Conservation (phyloP, 129 eudicot genomes). For the Silybum marianum region DNA sequence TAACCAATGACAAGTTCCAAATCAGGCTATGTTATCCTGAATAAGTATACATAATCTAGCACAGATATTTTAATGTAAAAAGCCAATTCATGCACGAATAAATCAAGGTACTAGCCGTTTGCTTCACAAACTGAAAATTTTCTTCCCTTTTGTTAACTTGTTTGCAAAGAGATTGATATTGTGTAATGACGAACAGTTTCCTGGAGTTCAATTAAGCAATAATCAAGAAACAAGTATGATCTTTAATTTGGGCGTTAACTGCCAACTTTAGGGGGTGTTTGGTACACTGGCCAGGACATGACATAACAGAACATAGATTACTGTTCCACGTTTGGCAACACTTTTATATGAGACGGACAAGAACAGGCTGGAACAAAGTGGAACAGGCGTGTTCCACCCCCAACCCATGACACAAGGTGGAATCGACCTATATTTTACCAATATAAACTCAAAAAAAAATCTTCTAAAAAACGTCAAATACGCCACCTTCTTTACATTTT, state of each 20-base stretch:
- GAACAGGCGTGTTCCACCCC: too few species aligned
- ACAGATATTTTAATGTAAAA: not conserved
- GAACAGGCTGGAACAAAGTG: too few species aligned
- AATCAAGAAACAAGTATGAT: conserved; percentile 4
- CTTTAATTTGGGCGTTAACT: not conserved
- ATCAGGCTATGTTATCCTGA: not conserved
- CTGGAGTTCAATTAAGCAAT: not conserved
- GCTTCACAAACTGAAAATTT: not conserved
- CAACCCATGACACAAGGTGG: too few species aligned
- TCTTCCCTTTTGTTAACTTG: conserved; percentile 20
- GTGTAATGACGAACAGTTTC: not conserved
- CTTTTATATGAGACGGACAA: too few species aligned
- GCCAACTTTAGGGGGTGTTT: not conserved
- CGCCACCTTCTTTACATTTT: too few species aligned
- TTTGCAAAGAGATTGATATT: conserved; percentile 16
- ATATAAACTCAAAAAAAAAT: too few species aligned
- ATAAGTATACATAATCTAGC: not conserved
- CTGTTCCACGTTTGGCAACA: too few species aligned
- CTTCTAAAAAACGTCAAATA: too few species aligned
- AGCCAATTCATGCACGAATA: not conserved
- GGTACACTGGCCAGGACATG: too few species aligned
- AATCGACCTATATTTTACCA: too few species aligned
- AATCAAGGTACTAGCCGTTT: not conserved
- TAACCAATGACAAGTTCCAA: not conserved
- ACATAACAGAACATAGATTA: too few species aligned